These are phyloP conservation scores for Fonsecaea erecta DNA, from an alignment of 2,329 filamentous ascomycete genomes.

Conservation along the genomic window DNA sequence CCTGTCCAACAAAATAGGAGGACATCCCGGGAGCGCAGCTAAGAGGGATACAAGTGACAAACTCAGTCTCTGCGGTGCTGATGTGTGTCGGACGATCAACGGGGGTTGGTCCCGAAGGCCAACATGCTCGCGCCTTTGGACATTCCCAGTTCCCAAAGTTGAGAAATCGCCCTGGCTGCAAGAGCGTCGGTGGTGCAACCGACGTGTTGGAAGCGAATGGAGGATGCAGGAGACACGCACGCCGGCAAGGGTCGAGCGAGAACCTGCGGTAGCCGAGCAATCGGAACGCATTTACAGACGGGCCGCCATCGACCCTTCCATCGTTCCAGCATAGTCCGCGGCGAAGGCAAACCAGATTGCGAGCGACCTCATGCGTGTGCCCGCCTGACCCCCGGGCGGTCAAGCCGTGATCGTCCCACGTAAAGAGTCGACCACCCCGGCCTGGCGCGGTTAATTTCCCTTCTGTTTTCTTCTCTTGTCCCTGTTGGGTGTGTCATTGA, in stretches of 20 bases:
- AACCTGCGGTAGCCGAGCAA: slow-evolving; percentile 21
- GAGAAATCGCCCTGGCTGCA: slow-evolving; percentile 12
- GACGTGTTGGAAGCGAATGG: slow-evolving; percentile 25
- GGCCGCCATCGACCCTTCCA: slow-evolving; percentile 24
- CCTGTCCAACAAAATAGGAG: neutral
- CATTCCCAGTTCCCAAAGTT: neutral
- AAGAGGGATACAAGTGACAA: neutral
- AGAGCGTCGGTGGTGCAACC: slow-evolving; percentile 20
- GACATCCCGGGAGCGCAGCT: neutral
- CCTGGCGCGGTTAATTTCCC: neutral
- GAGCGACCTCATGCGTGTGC: slow-evolving; percentile 1
- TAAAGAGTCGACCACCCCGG: slow-evolving; percentile 7
- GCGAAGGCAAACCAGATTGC: slow-evolving; percentile 4
- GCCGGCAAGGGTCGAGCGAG: slow-evolving; percentile 6
- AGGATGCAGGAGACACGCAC: slow-evolving; percentile 5
- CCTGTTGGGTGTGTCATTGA: neutral
- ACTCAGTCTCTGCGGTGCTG: neutral
- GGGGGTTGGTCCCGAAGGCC: slow-evolving; percentile 4
- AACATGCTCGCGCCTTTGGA: neutral
- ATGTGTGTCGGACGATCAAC: neutral
- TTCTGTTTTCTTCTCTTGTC: slow-evolving; percentile 4
- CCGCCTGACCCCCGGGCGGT: slow-evolving; percentile 16
- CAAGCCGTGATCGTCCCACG: slow-evolving; percentile 2
- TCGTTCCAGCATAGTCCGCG: neutral
- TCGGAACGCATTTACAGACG: slow-evolving; percentile 27